Percentiles rank a stretch among this genome's conserved stretches.
Conservation (phyloP, 2,329 filamentous ascomycete genomes). For the Venturia pyrina region DNA sequence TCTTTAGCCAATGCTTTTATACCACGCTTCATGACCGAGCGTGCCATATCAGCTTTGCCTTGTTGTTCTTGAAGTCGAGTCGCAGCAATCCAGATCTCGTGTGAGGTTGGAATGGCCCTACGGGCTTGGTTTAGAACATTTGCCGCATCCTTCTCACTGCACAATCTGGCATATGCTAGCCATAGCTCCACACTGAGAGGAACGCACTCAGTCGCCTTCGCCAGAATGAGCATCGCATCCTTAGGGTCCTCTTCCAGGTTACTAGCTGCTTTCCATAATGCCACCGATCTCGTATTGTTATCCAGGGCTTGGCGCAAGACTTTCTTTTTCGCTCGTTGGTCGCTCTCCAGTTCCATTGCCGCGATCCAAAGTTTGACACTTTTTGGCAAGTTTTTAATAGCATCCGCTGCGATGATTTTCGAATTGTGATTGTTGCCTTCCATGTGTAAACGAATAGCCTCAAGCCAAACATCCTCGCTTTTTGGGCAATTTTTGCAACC, state of each 20-base stretch:
- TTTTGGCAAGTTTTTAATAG: constrained; percentile 81
- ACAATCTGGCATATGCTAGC: constrained; percentile 84
- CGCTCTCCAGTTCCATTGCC: constrained; percentile 83
- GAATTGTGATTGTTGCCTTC: constrained; percentile 70
- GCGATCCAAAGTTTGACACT: constrained; percentile 90
- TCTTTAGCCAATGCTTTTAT: constrained; percentile 81
- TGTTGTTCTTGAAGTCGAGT: constrained; percentile 83
- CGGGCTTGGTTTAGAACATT: constrained; percentile 91
- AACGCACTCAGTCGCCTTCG: constrained; percentile 92
- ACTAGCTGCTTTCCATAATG: constrained; percentile 96
- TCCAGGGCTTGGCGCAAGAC: constrained; percentile 87
- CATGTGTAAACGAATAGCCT: constrained; percentile 79
- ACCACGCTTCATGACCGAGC: constrained; percentile 87
- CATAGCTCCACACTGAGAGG: constrained; percentile 89
- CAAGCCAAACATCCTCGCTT: constrained; percentile 90
- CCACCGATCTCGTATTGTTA: constrained; percentile 86
- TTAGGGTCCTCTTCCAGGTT: constrained; percentile 86
- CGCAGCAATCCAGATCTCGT: constrained; percentile 95
- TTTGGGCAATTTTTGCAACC: constrained; percentile 88
- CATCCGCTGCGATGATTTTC: constrained; percentile 88
- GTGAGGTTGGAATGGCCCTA: constrained; percentile 83
- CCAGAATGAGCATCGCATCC: constrained; percentile 79
- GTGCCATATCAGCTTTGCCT: constrained; percentile 64
- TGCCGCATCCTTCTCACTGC: constrained; percentile 84
- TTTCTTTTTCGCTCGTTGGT: constrained; percentile 77